Evolutionary conservation across 1,284 basidiomycete genomes (phyloP).

Genomic region (Schizophyllum commune): DNA sequence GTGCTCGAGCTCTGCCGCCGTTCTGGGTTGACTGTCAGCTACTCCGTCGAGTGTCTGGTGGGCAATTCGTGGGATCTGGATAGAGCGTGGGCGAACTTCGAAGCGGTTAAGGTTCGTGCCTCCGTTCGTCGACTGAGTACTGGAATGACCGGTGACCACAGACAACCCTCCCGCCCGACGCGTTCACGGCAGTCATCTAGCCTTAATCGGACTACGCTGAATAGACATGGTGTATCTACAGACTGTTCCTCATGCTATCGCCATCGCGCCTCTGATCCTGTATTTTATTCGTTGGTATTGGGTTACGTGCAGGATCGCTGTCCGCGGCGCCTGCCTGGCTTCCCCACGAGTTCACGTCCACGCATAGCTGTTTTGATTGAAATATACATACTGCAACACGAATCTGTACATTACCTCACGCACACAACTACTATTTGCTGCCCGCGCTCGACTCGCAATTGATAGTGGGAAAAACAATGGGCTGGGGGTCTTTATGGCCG

Average conservation of each 20-base stretch:
- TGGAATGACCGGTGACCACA: not conserved
- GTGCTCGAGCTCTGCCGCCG: conserved; percentile 61
- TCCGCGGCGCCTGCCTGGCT: not conserved
- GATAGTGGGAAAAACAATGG: too few relatives aligned
- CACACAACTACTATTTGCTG: not conserved
- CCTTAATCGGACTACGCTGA: not conserved
- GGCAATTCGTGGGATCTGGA: conserved; percentile 78
- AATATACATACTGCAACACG: not conserved
- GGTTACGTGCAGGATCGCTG: not conserved
- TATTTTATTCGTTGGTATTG: not conserved
- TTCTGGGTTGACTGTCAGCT: conserved; percentile 72
- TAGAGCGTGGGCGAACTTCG: conserved; percentile 73
- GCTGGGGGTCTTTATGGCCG: too few relatives aligned
- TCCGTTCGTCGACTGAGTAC: conserved; percentile 1
- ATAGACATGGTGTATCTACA: not conserved
- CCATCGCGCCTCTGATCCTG: not conserved
- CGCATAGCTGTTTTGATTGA: not conserved
- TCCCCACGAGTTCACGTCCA: not conserved
- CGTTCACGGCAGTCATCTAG: conserved; percentile 10
- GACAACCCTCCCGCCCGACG: conserved; percentile 18
- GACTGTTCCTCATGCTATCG: not conserved
- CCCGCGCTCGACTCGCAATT: not conserved
- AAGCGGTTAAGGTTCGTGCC: conserved; percentile 64
- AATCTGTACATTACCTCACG: not conserved
- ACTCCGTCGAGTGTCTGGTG: conserved; percentile 73